A percentile compares a stretch with the other conserved stretches of the same genome.
phyloP scores from a whole-genome alignment of 2,329 filamentous ascomycete genomes.

The Daldinia eschscholtzii region DNA sequence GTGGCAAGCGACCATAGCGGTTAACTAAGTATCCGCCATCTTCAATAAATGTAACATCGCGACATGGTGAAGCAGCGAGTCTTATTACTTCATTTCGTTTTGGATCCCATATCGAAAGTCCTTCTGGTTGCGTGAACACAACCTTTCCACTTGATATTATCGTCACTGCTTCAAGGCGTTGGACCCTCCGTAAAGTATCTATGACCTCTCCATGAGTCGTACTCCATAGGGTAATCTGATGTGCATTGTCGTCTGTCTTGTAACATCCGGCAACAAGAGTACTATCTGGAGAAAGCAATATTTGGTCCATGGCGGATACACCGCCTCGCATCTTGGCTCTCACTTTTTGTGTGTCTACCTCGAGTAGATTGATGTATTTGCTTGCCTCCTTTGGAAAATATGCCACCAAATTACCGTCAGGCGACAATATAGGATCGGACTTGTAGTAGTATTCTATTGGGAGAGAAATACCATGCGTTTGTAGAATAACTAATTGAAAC shows the following conservation, averaged over 20 bases:
- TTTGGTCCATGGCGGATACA: no score
- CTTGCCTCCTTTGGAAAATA: background rate
- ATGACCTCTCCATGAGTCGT: background rate
- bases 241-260: no score
- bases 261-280: no score
- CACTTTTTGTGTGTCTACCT: background rate
- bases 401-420: slow-evolving; percentile 6
- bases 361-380: background rate
- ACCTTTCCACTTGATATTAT: no score
- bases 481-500: background rate
- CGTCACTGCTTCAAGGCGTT: no score
- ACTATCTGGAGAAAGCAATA: slow-evolving; percentile 14
- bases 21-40: slow-evolving; percentile 5
- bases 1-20: background rate
- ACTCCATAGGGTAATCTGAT: slow-evolving; percentile 9
- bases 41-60: no score
- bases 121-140: no score
- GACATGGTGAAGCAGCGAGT: no score
- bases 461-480: background rate
- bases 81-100: background rate
- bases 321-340: no score
- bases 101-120: slow-evolving; percentile 8
- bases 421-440: background rate
- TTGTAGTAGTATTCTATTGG: background rate
- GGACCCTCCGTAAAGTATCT: background rate